Base-by-base conservation (phyloP, 2,329 filamentous ascomycete species). In the Ceratocystis diversiconidia region DNA sequence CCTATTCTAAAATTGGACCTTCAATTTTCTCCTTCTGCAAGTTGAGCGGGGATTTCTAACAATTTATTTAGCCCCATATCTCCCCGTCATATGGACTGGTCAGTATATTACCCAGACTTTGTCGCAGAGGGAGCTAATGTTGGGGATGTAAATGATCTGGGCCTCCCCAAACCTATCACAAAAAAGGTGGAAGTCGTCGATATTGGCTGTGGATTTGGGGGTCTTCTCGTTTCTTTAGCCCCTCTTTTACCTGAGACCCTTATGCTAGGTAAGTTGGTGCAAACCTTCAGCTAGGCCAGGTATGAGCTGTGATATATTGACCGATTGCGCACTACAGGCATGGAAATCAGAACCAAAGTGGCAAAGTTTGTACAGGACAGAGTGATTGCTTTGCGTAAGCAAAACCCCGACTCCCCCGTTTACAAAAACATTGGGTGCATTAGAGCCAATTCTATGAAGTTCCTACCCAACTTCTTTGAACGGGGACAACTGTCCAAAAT, bases 381-480 rank as follows among this genome's bases (percentile, higher is more conserved):
- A 72, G 89, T 96, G 73, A 84, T 84, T 70, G 92, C 92, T 3
- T 80, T 97, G 19, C 85, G 94, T 3, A 77, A 79, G 12, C 86
- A 92, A 72, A 81, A 83, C 69, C 72, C 77, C 5, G 77, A 78
- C 5, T 73, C 74, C 32, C 75, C 76, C 62, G 75, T 78, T 60
- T 97, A 90, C 74, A 87, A 95, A 73, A 99, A 99, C 74, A 87
- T 92, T 64, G 86, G 88, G 43, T 95, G 90, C 73, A 79, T 99
- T 61, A 87, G 94, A 68, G 89, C 90, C 70, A 99, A 99, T 78
- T 90, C 90, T 4, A 99, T 99, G 94, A 99, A 99, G 75, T 99
- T 97, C 75, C 79, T 99, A n/a, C 92, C 95, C 68, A 97, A 99
- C 73, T 96, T 96, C 80, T 97, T 99, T 79, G 79, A 77, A 65